phyloP scores from a whole-genome alignment of 768 basidiomycete species.

The Lactifluus subvellereus region DNA sequence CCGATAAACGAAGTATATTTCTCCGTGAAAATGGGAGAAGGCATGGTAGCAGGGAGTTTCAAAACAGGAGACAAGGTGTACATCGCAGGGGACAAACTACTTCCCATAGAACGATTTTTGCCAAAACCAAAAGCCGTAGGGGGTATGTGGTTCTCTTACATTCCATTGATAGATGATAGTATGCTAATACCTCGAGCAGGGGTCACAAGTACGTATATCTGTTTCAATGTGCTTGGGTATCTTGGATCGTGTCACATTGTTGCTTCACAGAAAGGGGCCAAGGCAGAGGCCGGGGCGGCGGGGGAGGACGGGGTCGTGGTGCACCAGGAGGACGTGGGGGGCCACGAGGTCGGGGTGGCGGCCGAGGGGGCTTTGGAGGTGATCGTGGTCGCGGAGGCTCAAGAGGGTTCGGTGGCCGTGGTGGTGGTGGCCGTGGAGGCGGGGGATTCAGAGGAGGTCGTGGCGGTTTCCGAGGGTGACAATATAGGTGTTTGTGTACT shows the following conservation, averaged over 20 bases:
- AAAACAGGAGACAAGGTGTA: slow-evolving; percentile 98
- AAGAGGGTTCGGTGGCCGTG: slow-evolving; percentile 37
- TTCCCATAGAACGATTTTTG: slow-evolving; percentile 93
- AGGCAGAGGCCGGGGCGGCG: slow-evolving; percentile 32
- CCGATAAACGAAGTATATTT: slow-evolving; percentile 99
- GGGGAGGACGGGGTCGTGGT: slow-evolving; percentile 26
- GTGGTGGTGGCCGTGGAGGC: slow-evolving; percentile 38
- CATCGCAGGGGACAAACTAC: slow-evolving; percentile 93
- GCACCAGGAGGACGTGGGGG: slow-evolving; percentile 30
- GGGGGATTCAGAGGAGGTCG: slow-evolving; percentile 36
- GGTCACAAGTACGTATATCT: slow-evolving; percentile 30
- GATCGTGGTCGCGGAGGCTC: slow-evolving; percentile 41
- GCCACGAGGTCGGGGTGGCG: slow-evolving; percentile 27
- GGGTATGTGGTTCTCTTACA: slow-evolving; percentile 36
- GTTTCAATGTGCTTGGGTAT: slow-evolving; percentile 11
- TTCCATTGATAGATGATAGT: background rate
- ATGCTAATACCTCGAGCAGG: slow-evolving; percentile 29
- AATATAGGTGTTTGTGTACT: slow-evolving; percentile 13
- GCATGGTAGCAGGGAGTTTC: slow-evolving; percentile 93
- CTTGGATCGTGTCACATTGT: slow-evolving; percentile 31
- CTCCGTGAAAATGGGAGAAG: slow-evolving; percentile 93
- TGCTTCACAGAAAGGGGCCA: slow-evolving; percentile 38
- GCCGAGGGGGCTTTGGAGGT: slow-evolving; percentile 44
- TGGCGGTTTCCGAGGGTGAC: slow-evolving; percentile 49
- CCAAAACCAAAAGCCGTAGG: slow-evolving; percentile 88